Percentiles rank a stretch among this genome's conserved stretches.
phyloP scores from a whole-genome alignment of 495 filamentous ascomycete genomes.

The Xylaria intraflava region DNA sequence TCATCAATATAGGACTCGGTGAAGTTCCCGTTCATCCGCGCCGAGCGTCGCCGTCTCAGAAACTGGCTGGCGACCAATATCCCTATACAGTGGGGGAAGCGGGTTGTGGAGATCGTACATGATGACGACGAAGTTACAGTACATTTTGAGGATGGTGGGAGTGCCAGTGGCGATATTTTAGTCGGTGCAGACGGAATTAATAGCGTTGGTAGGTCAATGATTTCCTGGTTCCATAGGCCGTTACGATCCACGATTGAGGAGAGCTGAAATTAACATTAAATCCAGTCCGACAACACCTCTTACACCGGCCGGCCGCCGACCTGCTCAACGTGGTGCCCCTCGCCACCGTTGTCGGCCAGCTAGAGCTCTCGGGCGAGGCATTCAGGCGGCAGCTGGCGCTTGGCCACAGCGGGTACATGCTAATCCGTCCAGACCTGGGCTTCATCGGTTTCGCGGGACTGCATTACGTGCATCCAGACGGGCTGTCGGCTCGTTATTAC shows the following conservation, averaged over 20 bases:
- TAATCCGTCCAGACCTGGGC: neutral
- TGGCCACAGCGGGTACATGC: conserved; percentile 19
- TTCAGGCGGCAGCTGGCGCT: conserved; percentile 26
- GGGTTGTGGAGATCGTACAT: conserved; percentile 20
- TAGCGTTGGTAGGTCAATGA: conserved; percentile 24
- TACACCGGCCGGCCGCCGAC: conserved; percentile 21
- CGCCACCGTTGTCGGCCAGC: conserved; percentile 18
- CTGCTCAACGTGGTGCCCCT: conserved; percentile 14
- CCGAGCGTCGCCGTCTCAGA: conserved; percentile 34
- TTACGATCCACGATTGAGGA: neutral
- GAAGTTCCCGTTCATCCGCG: too few species aligned
- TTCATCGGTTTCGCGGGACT: conserved; percentile 25
- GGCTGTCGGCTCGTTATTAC: conserved; percentile 23
- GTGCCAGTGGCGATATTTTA: conserved; percentile 38
- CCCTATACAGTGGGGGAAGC: conserved; percentile 32
- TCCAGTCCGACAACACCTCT: conserved; percentile 25
- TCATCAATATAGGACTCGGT: too few species aligned
- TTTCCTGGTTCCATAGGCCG: neutral
- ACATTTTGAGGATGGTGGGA: conserved; percentile 65
- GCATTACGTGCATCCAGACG: conserved; percentile 15
- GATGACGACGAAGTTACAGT: conserved; percentile 48
- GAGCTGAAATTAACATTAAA: neutral
- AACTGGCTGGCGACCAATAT: conserved; percentile 25
- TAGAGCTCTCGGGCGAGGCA: conserved; percentile 14
- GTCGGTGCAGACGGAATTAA: conserved; percentile 46